Base-by-base conservation (phyloP, 257 asterid species). In the Osmanthus fragrans region DNA sequence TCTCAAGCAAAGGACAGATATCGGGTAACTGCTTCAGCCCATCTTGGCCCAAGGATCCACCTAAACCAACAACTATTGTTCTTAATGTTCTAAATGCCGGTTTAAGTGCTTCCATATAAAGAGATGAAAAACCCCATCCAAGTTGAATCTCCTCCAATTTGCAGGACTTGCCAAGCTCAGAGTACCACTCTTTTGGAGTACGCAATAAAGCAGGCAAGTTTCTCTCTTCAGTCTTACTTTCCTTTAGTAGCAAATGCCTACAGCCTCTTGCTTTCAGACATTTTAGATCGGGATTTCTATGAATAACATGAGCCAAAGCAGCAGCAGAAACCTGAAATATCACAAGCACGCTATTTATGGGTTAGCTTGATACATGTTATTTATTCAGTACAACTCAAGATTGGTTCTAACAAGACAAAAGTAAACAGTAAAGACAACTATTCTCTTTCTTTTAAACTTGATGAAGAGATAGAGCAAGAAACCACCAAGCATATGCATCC, bases 61-160 rank as follows among this genome's bases (percentile, higher is more conserved):
- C 98, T 85, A 94, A 86, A 80, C 97, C 97, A 75, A 94, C 84
- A 76, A 72, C 76, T 54, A 94, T 64, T 75, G 87, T 82, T 88
- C 82, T 85, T 73, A 92, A 75, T 75, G 82, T 85, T 84, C 84
- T 83, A 45, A 89, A 79, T 75, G 97, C 92, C 63, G 96, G 97
- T 79, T 85, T 79, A 72, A 94, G 86, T 78, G 87, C 85, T 80
- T 39, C 85, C 75, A 92, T 73, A 82, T 90, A 87, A 80, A 81
- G 83, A 83, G 73, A 87, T 0, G 96, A 90, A 83, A 89, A 89
- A 83, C 97, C 97, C 98, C 98, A 94, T 82, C 98, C 98, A 86
- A 94, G 70, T 69, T 86, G 88, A 76, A 92, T 77, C 84, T 92
- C 97, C 83, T 87, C 92, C 87, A 94, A 74, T 73, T 87, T 85